Base-by-base conservation (phyloP, 768 basidiomycete species). In the Lenzites betulinus region DNA sequence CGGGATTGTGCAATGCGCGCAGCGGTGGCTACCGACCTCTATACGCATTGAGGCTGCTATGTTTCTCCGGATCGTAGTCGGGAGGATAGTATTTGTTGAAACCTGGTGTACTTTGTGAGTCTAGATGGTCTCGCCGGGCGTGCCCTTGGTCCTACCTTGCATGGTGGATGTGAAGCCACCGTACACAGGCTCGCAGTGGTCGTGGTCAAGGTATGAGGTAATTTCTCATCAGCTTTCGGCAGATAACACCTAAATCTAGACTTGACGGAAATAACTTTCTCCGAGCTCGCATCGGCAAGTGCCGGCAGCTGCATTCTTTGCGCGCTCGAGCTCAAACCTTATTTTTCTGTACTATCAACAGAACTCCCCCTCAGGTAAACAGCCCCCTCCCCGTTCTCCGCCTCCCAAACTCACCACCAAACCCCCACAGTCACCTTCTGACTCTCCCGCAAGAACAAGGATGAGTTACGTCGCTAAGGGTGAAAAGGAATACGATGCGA, bases 401-500 rank as follows among this genome's bases (percentile, higher is more conserved):
- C 46, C 48, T 51, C 12, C n/a, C 28, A 23, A 44, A 15, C 43
- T 52, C 42, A 49, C 51, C n/a, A 6, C 20, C 7, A 30, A n/a
- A 11, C 18, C 33, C 56, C n/a, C 44, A 22, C 61, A 89, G 88
- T 89, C 89, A 89, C 89, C 89, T 89, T 82, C 88, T 90, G 83
- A 86, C 87, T 89, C 86, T 79, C 70, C 63, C 56, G 57, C 58
- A 59, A 64, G 49, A 26, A 70, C 60, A 66, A 89, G 74, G 79
- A 93, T 93, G 93, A 93, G 91, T 92, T 93, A 95, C 90, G 93
- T 93, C 92, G 92, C 93, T 83, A 94, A 94, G 87, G 91, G 89
- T 77, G 93, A 95, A 78, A 95, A 98, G 78, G 95, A 97, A 76
- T 95, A 94, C 83, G 97, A 98, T 68, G 94, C 93, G 62, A 89